Conservation (phyloP, 345 rosid genomes). For the Citropsis articulata region DNA sequence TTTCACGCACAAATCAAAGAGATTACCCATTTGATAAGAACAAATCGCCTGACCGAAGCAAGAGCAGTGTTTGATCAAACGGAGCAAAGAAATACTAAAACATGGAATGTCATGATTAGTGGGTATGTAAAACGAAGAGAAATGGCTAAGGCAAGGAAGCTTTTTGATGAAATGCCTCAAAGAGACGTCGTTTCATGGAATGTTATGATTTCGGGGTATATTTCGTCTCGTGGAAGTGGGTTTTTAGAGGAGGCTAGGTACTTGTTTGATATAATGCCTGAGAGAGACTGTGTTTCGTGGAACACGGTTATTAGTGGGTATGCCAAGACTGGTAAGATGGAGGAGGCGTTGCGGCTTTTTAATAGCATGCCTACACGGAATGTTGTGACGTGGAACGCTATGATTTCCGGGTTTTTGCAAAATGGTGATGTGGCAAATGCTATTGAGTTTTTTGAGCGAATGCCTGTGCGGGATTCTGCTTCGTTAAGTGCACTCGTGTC, state of each 20-base stretch:
- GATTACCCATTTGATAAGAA: constrained; percentile 42
- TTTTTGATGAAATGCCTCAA: constrained; percentile 50
- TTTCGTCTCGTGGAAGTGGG: constrained; percentile 42
- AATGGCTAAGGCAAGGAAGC: constrained; percentile 37
- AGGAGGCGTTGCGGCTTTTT: constrained; percentile 51
- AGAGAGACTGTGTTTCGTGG: constrained; percentile 57
- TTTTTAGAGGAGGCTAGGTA: constrained; percentile 46
- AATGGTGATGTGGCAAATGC: constrained; percentile 49
- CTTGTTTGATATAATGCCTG: constrained; percentile 67
- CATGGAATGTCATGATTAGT: constrained; percentile 68
- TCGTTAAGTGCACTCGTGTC: constrained; percentile 58
- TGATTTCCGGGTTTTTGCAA: constrained; percentile 58
- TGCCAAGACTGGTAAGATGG: constrained; percentile 53
- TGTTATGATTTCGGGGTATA: constrained; percentile 59
- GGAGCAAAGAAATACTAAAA: constrained; percentile 36
- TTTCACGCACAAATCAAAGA: constrained; percentile 39
- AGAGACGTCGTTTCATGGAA: constrained; percentile 66
- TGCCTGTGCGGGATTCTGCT: constrained; percentile 49
- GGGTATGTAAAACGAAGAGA: constrained; percentile 49
- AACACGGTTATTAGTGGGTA: constrained; percentile 80
- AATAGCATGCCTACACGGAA: constrained; percentile 45
- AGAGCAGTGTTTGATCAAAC: constrained; percentile 42
- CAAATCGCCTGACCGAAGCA: constrained; percentile 48
- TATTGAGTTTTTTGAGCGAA: constrained; percentile 42
- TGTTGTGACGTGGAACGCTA: constrained; percentile 53